These are phyloP conservation scores for Parsonsia alboflavescens DNA, from an alignment of 257 asterid genomes.

Conservation along the genomic window DNA sequence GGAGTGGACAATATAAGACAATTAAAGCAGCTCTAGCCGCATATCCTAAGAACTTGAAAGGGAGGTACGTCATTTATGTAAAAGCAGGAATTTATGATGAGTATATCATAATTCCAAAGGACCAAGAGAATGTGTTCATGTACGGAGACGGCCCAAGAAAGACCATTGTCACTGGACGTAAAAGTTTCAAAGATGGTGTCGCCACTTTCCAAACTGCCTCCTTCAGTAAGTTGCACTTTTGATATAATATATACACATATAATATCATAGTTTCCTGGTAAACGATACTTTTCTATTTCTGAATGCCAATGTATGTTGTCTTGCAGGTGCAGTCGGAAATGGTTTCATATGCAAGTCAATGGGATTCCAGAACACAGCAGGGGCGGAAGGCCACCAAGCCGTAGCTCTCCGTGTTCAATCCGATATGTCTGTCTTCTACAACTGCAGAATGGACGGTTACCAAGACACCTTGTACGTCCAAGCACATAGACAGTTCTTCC, in stretches of 20 bases:
- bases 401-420: slow-evolving; percentile 13
- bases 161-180: slow-evolving; percentile 48
- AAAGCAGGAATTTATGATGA: slow-evolving; percentile 66
- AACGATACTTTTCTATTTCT: too few relatives aligned
- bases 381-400: slow-evolving; percentile 9
- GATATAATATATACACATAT: too few relatives aligned
- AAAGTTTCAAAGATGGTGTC: slow-evolving; percentile 38
- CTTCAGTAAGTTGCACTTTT: slow-evolving; percentile 33
- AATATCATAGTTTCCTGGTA: too few relatives aligned
- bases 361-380: slow-evolving; percentile 13
- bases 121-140: slow-evolving; percentile 43
- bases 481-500: slow-evolving; percentile 6
- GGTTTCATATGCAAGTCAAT: slow-evolving; percentile 1
- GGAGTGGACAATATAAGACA: slow-evolving; percentile 51
- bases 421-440: slow-evolving; percentile 1
- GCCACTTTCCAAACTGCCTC: slow-evolving; percentile 44
- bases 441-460: slow-evolving; percentile 9
- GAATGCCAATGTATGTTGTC: too few relatives aligned
- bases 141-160: slow-evolving; percentile 80
- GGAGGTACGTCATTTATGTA: slow-evolving; percentile 54
- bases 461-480: slow-evolving; percentile 9
- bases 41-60: slow-evolving; percentile 41
- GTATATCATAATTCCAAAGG: slow-evolving; percentile 40
- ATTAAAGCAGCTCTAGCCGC: slow-evolving; percentile 41
- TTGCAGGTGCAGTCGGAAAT: slow-evolving; percentile 5